A percentile compares a stretch with the other conserved stretches of the same genome.
These are phyloP conservation scores for Ceratobasidium sp. DNA, from an alignment of 1,284 basidiomycete genomes.

Conservation along the genomic window DNA sequence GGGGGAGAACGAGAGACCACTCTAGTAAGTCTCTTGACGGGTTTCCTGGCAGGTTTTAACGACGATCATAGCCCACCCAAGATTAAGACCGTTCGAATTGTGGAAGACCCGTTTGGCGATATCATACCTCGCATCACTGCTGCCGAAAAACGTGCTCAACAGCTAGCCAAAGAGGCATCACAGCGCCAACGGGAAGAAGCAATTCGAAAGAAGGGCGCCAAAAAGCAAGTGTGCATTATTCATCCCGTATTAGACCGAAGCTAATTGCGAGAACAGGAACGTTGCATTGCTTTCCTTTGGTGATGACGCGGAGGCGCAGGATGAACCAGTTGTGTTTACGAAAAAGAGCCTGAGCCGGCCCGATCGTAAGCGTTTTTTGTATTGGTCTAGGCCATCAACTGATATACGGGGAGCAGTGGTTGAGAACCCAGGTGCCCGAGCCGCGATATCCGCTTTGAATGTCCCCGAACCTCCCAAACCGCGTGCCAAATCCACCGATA, in stretches of 20 bases:
- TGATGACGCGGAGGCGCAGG: slow-evolving; percentile 70
- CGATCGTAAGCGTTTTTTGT: slow-evolving; percentile 65
- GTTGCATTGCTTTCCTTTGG: slow-evolving; percentile 88
- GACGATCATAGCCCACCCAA: slow-evolving; percentile 74
- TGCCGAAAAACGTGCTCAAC: slow-evolving; percentile 83
- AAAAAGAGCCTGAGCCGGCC: slow-evolving; percentile 82
- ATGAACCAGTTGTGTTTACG: slow-evolving; percentile 61
- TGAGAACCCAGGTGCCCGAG: slow-evolving; percentile 53
- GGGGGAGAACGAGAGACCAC: slow-evolving; percentile 78
- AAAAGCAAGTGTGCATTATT: slow-evolving; percentile 66
- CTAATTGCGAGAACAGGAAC: slow-evolving; percentile 62
- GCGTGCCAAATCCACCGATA: slow-evolving; percentile 39
- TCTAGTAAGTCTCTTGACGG: slow-evolving; percentile 69
- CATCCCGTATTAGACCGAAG: not conserved
- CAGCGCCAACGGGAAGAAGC: slow-evolving; percentile 79
- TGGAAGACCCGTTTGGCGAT: slow-evolving; percentile 94
- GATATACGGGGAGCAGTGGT: slow-evolving; percentile 57
- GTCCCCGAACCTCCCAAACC: slow-evolving; percentile 46
- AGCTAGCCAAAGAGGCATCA: slow-evolving; percentile 74
- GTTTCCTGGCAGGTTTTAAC: not conserved
- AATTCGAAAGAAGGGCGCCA: slow-evolving; percentile 73
- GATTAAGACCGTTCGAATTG: slow-evolving; percentile 79
- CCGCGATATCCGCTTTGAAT: slow-evolving; percentile 32
- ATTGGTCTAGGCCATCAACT: not conserved
- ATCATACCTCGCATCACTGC: slow-evolving; percentile 97